Evolutionary conservation across 2,329 filamentous ascomycete species (phyloP).

Genomic region (Penicillium sp.): DNA sequence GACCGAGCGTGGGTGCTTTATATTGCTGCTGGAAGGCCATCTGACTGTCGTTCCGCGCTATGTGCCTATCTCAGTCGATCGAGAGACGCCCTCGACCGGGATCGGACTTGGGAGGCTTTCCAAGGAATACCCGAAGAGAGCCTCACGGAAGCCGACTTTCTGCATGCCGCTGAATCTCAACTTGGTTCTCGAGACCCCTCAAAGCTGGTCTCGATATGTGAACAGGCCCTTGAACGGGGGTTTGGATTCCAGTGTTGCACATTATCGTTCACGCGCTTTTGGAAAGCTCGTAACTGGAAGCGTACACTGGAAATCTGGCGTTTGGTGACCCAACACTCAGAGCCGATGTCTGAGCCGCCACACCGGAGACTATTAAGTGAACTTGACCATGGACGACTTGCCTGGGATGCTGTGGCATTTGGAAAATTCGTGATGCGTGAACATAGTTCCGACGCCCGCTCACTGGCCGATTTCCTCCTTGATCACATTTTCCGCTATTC

Average conservation of each 20-base stretch:
- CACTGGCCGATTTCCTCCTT: constrained; percentile 31
- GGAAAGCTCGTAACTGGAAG: constrained; percentile 37
- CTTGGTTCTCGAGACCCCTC: constrained; percentile 42
- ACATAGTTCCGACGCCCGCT: constrained; percentile 3
- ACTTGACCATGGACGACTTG: constrained; percentile 16
- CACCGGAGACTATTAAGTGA: constrained; percentile 3
- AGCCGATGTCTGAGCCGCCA: constrained; percentile 3
- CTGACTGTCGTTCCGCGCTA: constrained; percentile 29
- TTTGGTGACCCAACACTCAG: constrained; percentile 20
- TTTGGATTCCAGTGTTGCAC: constrained; percentile 33
- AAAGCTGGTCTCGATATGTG: constrained; percentile 45
- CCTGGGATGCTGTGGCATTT: constrained; percentile 27
- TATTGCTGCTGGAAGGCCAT: constrained; percentile 31
- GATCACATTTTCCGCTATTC: constrained; percentile 28
- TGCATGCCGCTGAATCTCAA: constrained; percentile 48
- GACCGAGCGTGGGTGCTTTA: constrained; percentile 50
- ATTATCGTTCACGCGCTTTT: constrained; percentile 34
- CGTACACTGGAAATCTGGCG: constrained; percentile 35
- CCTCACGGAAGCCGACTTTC: constrained; percentile 49
- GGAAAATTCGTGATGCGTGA: constrained; percentile 20
- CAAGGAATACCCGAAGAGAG: constrained; percentile 38
- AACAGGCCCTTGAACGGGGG: constrained; percentile 37
- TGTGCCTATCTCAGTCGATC: constrained; percentile 47
- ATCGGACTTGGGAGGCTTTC: constrained; percentile 52
- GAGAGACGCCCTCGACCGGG: constrained; percentile 39